A percentile compares a stretch with the other conserved stretches of the same genome.
phyloP scores from a whole-genome alignment of 1,139 yeast species.

The Lipomyces yarrowii region DNA sequence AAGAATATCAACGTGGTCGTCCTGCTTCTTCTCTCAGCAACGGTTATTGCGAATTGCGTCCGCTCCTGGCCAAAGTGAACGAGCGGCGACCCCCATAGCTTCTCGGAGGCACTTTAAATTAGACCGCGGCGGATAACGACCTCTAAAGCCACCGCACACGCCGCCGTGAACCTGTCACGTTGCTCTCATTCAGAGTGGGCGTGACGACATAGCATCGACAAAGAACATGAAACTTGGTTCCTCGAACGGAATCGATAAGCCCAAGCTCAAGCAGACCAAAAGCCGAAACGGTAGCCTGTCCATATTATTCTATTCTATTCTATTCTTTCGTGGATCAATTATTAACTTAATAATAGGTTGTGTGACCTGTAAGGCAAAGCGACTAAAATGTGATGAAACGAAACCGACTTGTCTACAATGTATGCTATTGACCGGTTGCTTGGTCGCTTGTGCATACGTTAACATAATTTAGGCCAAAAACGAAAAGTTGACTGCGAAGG shows the following conservation, averaged over 20 bases:
- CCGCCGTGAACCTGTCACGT: not conserved
- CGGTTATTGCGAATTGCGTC: not conserved
- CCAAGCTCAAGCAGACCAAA: constrained; percentile 29
- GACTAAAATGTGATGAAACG: constrained; percentile 61
- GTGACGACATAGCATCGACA: not conserved
- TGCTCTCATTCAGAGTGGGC: not conserved
- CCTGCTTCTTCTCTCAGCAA: not conserved
- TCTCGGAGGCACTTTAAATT: not conserved
- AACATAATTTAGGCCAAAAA: constrained; percentile 33
- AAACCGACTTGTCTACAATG: constrained; percentile 55
- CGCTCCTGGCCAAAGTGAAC: not conserved
- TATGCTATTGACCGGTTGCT: constrained; percentile 36
- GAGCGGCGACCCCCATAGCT: not conserved
- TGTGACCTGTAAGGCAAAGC: constrained; percentile 57
- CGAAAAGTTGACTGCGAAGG: constrained; percentile 60
- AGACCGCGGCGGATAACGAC: not conserved
- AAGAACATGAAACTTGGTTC: not conserved
- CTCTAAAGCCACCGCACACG: not conserved
- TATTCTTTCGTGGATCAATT: not conserved
- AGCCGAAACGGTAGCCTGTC: constrained; percentile 29
- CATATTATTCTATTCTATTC: not conserved
- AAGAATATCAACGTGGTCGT: not conserved
- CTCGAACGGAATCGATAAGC: constrained; percentile 4
- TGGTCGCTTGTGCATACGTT: not conserved
- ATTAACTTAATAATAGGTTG: constrained; percentile 46